Conservation (phyloP, 148 eudicot species). For the Chenopodium formosanum region DNA sequence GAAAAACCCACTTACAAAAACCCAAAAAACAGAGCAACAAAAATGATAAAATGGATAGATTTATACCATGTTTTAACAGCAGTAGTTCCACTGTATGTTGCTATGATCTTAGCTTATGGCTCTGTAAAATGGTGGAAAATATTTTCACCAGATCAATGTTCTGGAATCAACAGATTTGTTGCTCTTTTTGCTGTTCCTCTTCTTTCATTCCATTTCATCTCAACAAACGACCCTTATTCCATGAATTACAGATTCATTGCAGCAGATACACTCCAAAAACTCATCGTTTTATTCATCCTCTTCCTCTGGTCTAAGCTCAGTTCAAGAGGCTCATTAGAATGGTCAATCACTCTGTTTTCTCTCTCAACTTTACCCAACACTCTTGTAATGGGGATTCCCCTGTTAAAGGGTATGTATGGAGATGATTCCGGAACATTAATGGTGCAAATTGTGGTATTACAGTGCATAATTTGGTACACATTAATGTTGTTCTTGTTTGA, state of each 20-base stretch:
- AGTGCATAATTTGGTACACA: slow-evolving; percentile 89
- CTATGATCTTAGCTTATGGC: slow-evolving; percentile 90
- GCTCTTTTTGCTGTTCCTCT: slow-evolving; percentile 85
- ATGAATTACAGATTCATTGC: slow-evolving; percentile 86
- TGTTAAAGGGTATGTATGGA: slow-evolving; percentile 83
- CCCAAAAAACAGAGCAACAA: slow-evolving; percentile 19
- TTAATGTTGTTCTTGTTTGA: slow-evolving; percentile 80
- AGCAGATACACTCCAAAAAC: slow-evolving; percentile 68
- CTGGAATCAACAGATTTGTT: slow-evolving; percentile 82
- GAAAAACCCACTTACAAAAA: not conserved
- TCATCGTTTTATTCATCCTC: slow-evolving; percentile 53
- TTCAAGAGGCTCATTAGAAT: slow-evolving; percentile 63
- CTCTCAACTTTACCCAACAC: slow-evolving; percentile 80
- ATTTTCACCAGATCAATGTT: slow-evolving; percentile 80
- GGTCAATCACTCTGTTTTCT: slow-evolving; percentile 78
- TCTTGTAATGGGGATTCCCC: slow-evolving; percentile 88
- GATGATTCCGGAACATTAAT: slow-evolving; percentile 60
- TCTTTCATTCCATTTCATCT: slow-evolving; percentile 79
- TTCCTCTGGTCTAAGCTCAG: slow-evolving; percentile 59
- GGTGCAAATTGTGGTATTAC: slow-evolving; percentile 83
- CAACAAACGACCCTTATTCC: slow-evolving; percentile 65
- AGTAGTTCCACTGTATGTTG: slow-evolving; percentile 81
- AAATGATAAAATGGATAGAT: slow-evolving; percentile 58
- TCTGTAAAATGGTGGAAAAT: slow-evolving; percentile 97
- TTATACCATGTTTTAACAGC: slow-evolving; percentile 84